A percentile compares a stretch with the other conserved stretches of the same genome.
Conservation (phyloP, 164 flowering plant species). For the Stephania yunnanensis region DNA sequence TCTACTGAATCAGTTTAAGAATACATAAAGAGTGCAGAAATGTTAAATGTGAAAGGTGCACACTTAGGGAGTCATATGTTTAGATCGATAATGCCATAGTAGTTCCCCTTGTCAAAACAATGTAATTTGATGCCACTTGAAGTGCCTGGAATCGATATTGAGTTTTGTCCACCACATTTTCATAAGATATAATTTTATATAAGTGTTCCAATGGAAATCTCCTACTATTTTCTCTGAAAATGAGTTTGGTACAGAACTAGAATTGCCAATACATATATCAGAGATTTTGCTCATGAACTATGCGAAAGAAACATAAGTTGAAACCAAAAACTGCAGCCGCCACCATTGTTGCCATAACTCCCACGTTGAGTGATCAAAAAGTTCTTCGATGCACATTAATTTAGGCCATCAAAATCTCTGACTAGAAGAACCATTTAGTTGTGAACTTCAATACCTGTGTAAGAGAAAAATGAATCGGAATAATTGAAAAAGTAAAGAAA, state of each 20-base stretch:
- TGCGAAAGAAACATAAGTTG: background rate
- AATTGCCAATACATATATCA: background rate
- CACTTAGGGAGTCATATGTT: too few relatives aligned
- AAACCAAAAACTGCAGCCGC: background rate
- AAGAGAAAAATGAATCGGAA: background rate
- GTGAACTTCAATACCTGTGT: background rate
- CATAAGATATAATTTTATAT: too few relatives aligned
- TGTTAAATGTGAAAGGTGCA: too few relatives aligned
- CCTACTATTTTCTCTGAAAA: too few relatives aligned
- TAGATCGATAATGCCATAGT: too few relatives aligned
- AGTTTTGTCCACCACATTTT: too few relatives aligned
- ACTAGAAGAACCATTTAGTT: background rate
- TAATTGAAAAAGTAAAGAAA: background rate
- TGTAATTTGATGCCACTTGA: too few relatives aligned
- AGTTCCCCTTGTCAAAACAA: too few relatives aligned
- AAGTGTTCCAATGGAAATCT: too few relatives aligned
- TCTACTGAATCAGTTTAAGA: too few relatives aligned
- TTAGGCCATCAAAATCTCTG: background rate
- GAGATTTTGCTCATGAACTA: background rate
- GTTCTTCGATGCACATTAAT: background rate
- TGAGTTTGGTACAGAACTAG: background rate
- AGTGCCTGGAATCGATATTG: too few relatives aligned
- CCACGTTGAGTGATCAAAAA: background rate
- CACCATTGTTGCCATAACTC: background rate
- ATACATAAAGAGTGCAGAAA: too few relatives aligned